These are phyloP conservation scores for Alternaria burnsii DNA, from an alignment of 2,329 filamentous ascomycete species.

Conservation along the genomic window DNA sequence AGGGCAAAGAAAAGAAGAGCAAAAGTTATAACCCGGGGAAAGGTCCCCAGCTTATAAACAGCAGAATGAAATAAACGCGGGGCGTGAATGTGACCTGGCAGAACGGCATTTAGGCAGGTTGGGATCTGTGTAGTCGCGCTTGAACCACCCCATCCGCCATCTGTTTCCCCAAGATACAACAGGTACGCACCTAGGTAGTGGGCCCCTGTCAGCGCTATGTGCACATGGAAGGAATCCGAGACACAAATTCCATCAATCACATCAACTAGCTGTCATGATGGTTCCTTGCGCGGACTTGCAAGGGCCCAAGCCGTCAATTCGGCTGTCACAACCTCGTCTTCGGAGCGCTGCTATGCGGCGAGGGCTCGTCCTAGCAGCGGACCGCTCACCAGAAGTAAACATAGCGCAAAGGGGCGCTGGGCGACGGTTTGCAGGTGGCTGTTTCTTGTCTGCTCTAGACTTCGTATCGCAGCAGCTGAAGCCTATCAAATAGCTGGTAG, in stretches of 20 bases:
- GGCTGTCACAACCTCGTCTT: slow-evolving; percentile 23
- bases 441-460: slow-evolving; percentile 13
- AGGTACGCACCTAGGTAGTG: slow-evolving; percentile 18
- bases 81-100: slow-evolving; percentile 8
- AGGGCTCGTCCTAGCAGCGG: slow-evolving; percentile 30
- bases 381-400: slow-evolving; percentile 26
- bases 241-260: slow-evolving; percentile 36
- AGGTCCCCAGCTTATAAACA: slow-evolving; percentile 29
- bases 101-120: slow-evolving; percentile 11
- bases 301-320: slow-evolving; percentile 19
- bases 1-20: slow-evolving; percentile 27
- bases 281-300: slow-evolving; percentile 23
- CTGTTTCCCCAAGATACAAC: slow-evolving; percentile 1
- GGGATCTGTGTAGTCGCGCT: background rate
- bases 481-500: slow-evolving; percentile 26
- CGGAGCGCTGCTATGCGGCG: slow-evolving; percentile 19
- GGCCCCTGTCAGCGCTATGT: slow-evolving; percentile 6
- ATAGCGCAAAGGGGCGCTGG: slow-evolving; percentile 15
- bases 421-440: slow-evolving; percentile 16
- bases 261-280: slow-evolving; percentile 16
- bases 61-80: slow-evolving; percentile 18
- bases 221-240: background rate
- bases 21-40: slow-evolving; percentile 15
- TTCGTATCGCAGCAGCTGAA: slow-evolving; percentile 10
- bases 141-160: background rate